These are phyloP conservation scores for Cladosporium cucumerinum DNA, from an alignment of 2,329 filamentous ascomycete genomes.

Conservation along the genomic window DNA sequence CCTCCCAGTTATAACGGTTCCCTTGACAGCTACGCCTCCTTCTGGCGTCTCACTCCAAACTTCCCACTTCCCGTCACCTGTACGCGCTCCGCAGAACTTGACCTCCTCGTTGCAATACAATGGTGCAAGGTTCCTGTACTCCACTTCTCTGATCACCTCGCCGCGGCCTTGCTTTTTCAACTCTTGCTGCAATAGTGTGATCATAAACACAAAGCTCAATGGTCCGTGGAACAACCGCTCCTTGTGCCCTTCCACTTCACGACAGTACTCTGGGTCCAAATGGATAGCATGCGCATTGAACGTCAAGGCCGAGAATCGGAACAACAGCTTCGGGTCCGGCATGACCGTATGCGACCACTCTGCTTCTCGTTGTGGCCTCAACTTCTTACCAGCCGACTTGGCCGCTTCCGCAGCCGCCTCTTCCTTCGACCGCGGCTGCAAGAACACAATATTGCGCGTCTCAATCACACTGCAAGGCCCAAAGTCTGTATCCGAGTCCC, in stretches of 20 bases:
- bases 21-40: slow-evolving; percentile 46
- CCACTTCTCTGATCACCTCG: slow-evolving; percentile 54
- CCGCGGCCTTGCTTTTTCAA: slow-evolving; percentile 36
- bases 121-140: slow-evolving; percentile 79
- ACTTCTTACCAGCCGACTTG: slow-evolving; percentile 25
- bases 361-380: slow-evolving; percentile 48
- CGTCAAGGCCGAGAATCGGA: slow-evolving; percentile 85
- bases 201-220: slow-evolving; percentile 71
- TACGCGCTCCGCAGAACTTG: slow-evolving; percentile 62
- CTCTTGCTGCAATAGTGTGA: slow-evolving; percentile 63
- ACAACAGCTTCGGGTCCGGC: slow-evolving; percentile 70
- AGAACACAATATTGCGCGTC: slow-evolving; percentile 61
- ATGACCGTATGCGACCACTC: slow-evolving; percentile 58
- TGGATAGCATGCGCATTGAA: slow-evolving; percentile 94
- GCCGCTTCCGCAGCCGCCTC: slow-evolving; percentile 34
- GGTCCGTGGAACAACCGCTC: slow-evolving; percentile 84
- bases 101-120: slow-evolving; percentile 72
- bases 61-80: slow-evolving; percentile 39
- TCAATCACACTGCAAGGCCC: slow-evolving; percentile 53
- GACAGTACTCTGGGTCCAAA: slow-evolving; percentile 69
- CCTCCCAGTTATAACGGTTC: slow-evolving; percentile 33
- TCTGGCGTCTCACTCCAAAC: slow-evolving; percentile 42
- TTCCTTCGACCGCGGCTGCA: slow-evolving; percentile 49
- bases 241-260: slow-evolving; percentile 68
- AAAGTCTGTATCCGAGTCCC: slow-evolving; percentile 40